These are phyloP conservation scores for Cylindrodendrum hubeiense DNA, from an alignment of 2,329 filamentous ascomycete genomes.

Conservation along the genomic window DNA sequence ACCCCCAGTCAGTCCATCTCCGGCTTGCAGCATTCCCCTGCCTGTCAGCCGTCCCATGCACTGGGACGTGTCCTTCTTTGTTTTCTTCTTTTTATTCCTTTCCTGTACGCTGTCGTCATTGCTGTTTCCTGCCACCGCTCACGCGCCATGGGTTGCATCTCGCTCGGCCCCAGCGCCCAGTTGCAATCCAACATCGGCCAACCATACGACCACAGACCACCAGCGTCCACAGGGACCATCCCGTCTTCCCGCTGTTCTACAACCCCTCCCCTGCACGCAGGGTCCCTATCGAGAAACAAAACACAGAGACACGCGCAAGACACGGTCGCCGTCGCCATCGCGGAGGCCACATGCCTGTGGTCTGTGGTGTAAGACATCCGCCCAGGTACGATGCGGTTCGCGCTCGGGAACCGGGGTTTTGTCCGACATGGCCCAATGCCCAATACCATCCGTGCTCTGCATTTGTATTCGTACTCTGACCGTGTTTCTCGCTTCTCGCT, in stretches of 20 bases:
- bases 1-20: conserved; percentile 19
- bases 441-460: neutral
- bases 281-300: neutral
- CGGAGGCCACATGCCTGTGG: conserved; percentile 6
- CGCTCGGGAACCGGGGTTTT: neutral
- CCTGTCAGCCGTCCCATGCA: conserved; percentile 31
- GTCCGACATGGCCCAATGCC: neutral
- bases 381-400: neutral
- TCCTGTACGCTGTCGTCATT: neutral
- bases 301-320: neutral
- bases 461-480: neutral
- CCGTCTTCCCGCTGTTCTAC: neutral
- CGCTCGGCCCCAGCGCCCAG: neutral
- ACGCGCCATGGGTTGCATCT: neutral
- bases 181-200: neutral
- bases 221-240: conserved; percentile 12
- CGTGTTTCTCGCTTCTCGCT: neutral
- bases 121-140: neutral
- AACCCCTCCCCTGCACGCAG: neutral
- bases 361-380: conserved; percentile 14
- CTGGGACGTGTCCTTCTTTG: neutral
- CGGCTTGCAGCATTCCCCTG: conserved; percentile 35
- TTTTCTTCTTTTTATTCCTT: neutral
- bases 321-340: neutral
- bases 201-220: neutral